Evolutionary conservation across 768 basidiomycete species (phyloP).

Genomic region (Podaxis sp.): DNA sequence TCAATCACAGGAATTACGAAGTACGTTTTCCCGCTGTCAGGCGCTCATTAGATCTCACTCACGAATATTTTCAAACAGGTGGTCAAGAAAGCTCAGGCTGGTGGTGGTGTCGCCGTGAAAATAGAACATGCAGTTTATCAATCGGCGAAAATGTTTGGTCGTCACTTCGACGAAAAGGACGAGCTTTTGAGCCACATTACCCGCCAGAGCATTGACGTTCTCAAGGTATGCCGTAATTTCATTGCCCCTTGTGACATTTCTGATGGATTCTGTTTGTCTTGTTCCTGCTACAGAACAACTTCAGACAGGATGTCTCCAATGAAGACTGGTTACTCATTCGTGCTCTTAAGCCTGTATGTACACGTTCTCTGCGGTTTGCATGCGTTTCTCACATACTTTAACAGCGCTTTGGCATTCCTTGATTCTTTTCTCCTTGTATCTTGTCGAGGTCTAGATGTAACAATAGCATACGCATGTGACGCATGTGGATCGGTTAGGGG

Average conservation of each 20-base stretch:
- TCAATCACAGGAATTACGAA: slow-evolving; percentile 90
- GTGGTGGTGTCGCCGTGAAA: slow-evolving; percentile 96
- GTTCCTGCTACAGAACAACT: slow-evolving; percentile 56
- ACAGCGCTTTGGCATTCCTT: slow-evolving; percentile 35
- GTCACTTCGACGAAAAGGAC: slow-evolving; percentile 96
- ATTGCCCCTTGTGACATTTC: background rate
- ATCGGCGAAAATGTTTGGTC: slow-evolving; percentile 91
- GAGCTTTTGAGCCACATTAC: slow-evolving; percentile 90
- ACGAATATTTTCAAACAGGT: slow-evolving; percentile 44
- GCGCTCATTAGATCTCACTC: slow-evolving; percentile 2
- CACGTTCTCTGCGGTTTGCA: background rate
- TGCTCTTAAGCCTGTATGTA: slow-evolving; percentile 74
- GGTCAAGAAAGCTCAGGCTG: slow-evolving; percentile 92
- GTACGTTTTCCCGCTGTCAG: slow-evolving; percentile 37
- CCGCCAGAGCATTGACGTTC: slow-evolving; percentile 90
- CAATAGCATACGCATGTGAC: background rate
- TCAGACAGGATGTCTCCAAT: slow-evolving; percentile 84
- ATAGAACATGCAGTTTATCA: slow-evolving; percentile 98
- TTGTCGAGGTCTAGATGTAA: background rate
- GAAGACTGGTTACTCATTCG: slow-evolving; percentile 96
- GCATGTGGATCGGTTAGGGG: background rate
- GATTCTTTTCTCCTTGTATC: slow-evolving; percentile 4
- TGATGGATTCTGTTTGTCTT: background rate
- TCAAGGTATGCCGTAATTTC: slow-evolving; percentile 62
- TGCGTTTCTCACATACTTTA: background rate